phyloP scores from a whole-genome alignment of 139 green algal genomes.

The Pedinophyceae sp. region DNA sequence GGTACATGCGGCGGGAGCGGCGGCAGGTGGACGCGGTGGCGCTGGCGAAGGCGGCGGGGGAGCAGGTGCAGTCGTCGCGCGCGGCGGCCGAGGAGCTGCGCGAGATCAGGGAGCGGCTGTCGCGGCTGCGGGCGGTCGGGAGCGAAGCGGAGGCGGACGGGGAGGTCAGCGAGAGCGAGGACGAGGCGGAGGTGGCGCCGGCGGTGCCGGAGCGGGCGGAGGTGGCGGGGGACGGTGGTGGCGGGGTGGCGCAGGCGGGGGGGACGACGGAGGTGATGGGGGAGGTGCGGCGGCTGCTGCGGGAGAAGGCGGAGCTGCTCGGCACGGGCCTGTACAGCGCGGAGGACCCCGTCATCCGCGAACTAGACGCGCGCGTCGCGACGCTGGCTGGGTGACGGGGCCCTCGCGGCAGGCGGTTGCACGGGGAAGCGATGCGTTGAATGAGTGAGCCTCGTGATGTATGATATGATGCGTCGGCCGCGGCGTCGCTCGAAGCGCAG shows the following conservation, averaged over 20 bases:
- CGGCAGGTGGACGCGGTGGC: constrained; percentile 14
- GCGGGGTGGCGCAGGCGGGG: background rate
- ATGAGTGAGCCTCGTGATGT: no score
- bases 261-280: background rate
- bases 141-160: constrained; percentile 13
- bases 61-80: constrained; percentile 8
- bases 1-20: background rate
- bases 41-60: constrained; percentile 10
- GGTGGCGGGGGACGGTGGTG: background rate
- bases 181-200: background rate
- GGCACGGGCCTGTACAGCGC: constrained; percentile 12
- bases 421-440: no score
- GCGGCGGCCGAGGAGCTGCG: constrained; percentile 10
- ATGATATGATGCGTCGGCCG: no score
- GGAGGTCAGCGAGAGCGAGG: constrained; percentile 10
- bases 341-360: constrained; percentile 10
- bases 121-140: constrained; percentile 6
- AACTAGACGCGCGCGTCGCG: background rate
- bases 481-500: no score
- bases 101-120: constrained; percentile 16
- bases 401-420: no score
- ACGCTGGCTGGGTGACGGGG: no score
- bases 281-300: constrained; percentile 30
- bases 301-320: constrained; percentile 32
- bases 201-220: constrained; percentile 1